Base-by-base conservation (phyloP, 2,329 filamentous ascomycete genomes). In the Penicillium rolfsii region DNA sequence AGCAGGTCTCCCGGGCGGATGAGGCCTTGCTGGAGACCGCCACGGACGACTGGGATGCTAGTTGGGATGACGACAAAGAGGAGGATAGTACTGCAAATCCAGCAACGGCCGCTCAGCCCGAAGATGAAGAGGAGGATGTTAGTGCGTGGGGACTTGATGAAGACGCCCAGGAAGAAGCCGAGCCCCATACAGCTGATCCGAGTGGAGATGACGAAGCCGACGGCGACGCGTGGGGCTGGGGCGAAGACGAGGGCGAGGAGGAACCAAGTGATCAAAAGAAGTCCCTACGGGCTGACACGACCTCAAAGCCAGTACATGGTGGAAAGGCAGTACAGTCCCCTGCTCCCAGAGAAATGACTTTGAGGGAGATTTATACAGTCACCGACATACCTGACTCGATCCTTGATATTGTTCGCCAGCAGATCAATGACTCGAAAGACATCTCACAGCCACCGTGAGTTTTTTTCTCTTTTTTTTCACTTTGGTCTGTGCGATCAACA, bases 281-380 rank as follows among this genome's bases (percentile, higher is more conserved):
- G 11, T 43, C 70, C 49, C 54, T 64, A 24, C 62, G 70, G 43
- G 57, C 70, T 35, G 46, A 69, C 6, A 19, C 64, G 38, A 6
- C 19, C 28, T 16, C 62, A 5, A 66, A 68, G 28, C 68, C 76
- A 61, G 57, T 64, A 43, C 68, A 70, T 43, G 67, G 62, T 33
- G 62, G 64, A 22, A 63, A 64, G 28, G 56, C 61, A 46, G 54
- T 61, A 22, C 38, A 68, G 57, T 50, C 59, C 30, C 19, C 57
- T 16, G 58, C 66, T 43, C 61, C 81, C 8, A 82, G 87, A 58
- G 90, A 95, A 72, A 79, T 98, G 61, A 90, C 91, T 0, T 79
- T 98, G 48, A 90, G 84, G 63, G 95, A 99, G 77, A 90, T 85
- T 1, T 99, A 97, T 75, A 91, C 88, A 60, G 90, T 97, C 55